Evolutionary conservation across 2,329 filamentous ascomycete genomes (phyloP).

Genomic region (Ceratocystis ficicola): DNA sequence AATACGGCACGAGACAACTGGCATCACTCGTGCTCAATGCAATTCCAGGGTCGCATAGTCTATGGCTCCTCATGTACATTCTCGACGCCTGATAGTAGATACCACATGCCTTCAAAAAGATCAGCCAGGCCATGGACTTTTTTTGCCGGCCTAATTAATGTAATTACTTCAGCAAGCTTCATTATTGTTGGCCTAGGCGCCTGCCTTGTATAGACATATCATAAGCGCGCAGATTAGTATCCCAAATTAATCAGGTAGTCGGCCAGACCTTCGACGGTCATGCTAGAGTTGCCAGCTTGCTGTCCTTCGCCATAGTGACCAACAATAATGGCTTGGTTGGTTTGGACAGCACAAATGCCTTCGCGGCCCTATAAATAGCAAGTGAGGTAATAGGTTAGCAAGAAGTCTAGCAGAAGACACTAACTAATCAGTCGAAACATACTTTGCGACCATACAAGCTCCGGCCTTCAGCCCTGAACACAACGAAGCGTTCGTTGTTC

Average conservation of each 20-base stretch:
- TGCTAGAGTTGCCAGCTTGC: slow-evolving; percentile 62
- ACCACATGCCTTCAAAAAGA: background rate
- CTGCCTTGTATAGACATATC: background rate
- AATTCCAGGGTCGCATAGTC: too few relatives aligned
- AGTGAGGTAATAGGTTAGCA: background rate
- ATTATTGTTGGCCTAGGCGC: background rate
- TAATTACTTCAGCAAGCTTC: background rate
- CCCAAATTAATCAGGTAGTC: slow-evolving; percentile 72
- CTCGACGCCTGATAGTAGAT: background rate
- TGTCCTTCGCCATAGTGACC: slow-evolving; percentile 68
- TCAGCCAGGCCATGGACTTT: background rate
- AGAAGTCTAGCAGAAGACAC: background rate
- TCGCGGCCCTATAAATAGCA: slow-evolving; percentile 48
- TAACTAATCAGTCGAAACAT: slow-evolving; percentile 26
- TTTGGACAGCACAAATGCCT: slow-evolving; percentile 75
- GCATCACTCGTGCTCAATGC: too few relatives aligned
- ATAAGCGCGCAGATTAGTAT: slow-evolving; percentile 47
- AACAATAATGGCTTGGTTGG: slow-evolving; percentile 76
- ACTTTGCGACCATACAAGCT: slow-evolving; percentile 82
- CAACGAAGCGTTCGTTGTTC: slow-evolving; percentile 64
- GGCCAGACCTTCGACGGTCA: slow-evolving; percentile 68
- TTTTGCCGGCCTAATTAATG: background rate
- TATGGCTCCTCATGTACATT: too few relatives aligned
- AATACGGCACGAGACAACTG: too few relatives aligned
- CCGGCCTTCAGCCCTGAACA: slow-evolving; percentile 62